Evolutionary conservation across 2,329 filamentous ascomycete genomes (phyloP), one percentile per base, ranked within the genome.

Genomic region (Clonostachys byssicola): DNA sequence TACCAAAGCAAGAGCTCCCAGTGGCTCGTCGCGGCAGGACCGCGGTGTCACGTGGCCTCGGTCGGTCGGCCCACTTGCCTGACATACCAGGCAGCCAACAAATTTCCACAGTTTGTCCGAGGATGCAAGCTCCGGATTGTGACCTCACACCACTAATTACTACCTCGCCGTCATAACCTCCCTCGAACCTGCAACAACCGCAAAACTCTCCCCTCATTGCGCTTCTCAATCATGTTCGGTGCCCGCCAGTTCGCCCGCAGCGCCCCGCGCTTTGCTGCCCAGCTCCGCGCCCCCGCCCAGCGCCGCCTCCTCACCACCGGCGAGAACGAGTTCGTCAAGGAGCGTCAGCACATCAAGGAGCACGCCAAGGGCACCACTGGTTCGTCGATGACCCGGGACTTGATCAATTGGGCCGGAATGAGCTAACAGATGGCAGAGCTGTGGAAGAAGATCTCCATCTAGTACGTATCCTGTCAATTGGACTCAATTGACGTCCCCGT

Each of bases 371-470:
- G 80, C 63, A 94, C 89, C 57, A 88, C 86, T 71, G 86, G 92
- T 96, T 66, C 68, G 87, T 30, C 20, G 12, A 39, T 35, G 23
- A 42, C 48, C 44, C 34, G n/a, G 20, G n/a, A 23, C n/a, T 9
- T 47, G 40, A 46, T 51, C 54, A 58, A 58, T 56, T 54, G 53
- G 45, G 23, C 18, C 39, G 23, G 34, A 41, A 40, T 34, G 51
- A 52, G 51, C 67, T 75, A 57, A 74, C 63, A 14, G 45, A 54
- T 47, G 50, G 47, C 65, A 96, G 92, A 90, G 62, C 83, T 96
- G 62, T 99, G 94, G 94, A 85, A 83, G 72, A 97, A 95, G 80
- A 86, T 97, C 62, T 94, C 90, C 55, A 79, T 96, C 78, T 97
- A 89, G 92, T 96, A 89, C 73, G 88, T 75, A 56, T 47, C 54